Evolutionary conservation across 495 filamentous ascomycete species (phyloP), one percentile per base, ranked within the genome.

Genomic region (Penicillium tannophilum): DNA sequence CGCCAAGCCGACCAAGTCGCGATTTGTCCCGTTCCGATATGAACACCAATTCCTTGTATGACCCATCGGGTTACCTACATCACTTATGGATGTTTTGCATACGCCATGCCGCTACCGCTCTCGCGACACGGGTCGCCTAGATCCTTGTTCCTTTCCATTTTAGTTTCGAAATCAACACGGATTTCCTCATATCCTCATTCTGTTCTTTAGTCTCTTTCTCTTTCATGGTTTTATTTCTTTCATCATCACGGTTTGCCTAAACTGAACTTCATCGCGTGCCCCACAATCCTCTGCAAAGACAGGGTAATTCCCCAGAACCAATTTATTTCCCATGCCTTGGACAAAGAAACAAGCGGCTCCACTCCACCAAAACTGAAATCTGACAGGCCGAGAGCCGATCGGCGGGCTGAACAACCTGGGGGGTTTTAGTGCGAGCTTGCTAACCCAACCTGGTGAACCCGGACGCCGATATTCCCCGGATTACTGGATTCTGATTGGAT

Each of bases 361-460:
- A 57, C 55, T 43, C 19, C 17, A 14, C 50, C 17, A 53, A 53
- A 42, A 12, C 23, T n/a, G 28, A 49, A 58, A 41, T 44, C 52
- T 55, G 55, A 59, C 55, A 58, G 55, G 63, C 52, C 35, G 30
- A 54, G 17, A 47, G 26, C 43, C 31, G 63, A 65, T 60, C 60
- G 63, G 63, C 63, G 45, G 55, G 50, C 49, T 49, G 23, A 26
- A 24, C 24, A 48, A 30, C 17, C 56, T 51, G 36, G 43, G 20
- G 11, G 4, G n/a, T 10, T 28, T 44, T 20, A 45, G 44, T 10
- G 53, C 42, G 28, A n/a, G 11, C 20, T 52, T 20, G 7, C 64
- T 66, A 66, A 66, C 64, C 54, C 26, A 50, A 50, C 51, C 43
- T 66, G 61, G 64, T 43, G 64, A 66, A 64, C 46, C 64, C 64